phyloP scores from a whole-genome alignment of 2,329 filamentous ascomycete species.

The Trematosphaeria pertusa region DNA sequence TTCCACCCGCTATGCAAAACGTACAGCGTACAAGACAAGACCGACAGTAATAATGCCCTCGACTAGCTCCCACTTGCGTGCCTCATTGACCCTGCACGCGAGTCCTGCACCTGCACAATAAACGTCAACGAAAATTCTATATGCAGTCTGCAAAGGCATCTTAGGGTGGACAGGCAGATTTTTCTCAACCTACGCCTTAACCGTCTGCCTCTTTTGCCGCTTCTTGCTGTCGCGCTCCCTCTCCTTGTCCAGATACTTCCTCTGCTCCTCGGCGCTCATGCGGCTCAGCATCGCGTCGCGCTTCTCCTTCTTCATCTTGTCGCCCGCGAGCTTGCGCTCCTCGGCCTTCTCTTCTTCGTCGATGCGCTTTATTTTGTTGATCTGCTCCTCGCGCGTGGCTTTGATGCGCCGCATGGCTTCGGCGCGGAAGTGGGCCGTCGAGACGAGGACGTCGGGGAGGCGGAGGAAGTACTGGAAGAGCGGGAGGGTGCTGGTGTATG shows the following conservation, averaged over 20 bases:
- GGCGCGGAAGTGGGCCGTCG: slow-evolving; percentile 81
- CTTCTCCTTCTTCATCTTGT: slow-evolving; percentile 79
- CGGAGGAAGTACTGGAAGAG: slow-evolving; percentile 84
- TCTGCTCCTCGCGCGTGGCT: slow-evolving; percentile 78
- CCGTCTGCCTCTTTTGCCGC: slow-evolving; percentile 68
- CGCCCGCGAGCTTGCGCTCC: slow-evolving; percentile 61
- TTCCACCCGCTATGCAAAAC: too few relatives aligned
- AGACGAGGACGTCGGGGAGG: slow-evolving; percentile 81
- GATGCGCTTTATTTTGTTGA: slow-evolving; percentile 78
- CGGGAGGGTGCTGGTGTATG: slow-evolving; percentile 69
- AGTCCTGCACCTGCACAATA: too few relatives aligned
- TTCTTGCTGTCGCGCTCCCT: slow-evolving; percentile 81
- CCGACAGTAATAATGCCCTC: too few relatives aligned
- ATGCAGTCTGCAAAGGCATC: too few relatives aligned
- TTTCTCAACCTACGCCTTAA: slow-evolving; percentile 55
- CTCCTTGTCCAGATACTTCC: slow-evolving; percentile 76
- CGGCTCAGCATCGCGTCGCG: slow-evolving; percentile 73
- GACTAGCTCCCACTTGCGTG: too few relatives aligned
- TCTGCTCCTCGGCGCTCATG: slow-evolving; percentile 66
- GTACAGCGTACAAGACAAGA: too few relatives aligned
- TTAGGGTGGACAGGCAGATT: too few relatives aligned
- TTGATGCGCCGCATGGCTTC: slow-evolving; percentile 87
- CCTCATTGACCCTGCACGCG: too few relatives aligned
- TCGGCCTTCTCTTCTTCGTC: slow-evolving; percentile 75
- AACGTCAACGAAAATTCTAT: too few relatives aligned